Base-by-base conservation (phyloP, 139 green algal species). In the Edaphochlamys debaryana region DNA sequence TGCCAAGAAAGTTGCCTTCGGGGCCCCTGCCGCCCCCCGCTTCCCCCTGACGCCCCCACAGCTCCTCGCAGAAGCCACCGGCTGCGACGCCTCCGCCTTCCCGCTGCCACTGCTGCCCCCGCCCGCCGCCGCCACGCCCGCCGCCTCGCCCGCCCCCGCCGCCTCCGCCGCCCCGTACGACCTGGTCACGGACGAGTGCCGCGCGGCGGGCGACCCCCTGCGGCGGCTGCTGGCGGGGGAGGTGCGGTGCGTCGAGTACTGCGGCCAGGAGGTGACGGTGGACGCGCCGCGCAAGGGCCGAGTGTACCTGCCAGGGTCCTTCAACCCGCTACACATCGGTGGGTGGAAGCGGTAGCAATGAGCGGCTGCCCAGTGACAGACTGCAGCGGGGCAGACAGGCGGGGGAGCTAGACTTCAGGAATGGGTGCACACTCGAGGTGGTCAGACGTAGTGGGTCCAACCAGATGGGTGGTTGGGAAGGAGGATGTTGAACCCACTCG, bases 261-360 rank as follows among this genome's bases (percentile, higher is more conserved):
- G 85, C n/a, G 79, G 52, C 37, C 37, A 50, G 1, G 90, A 90
- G 40, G 91, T 95, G 69, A 40, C 91, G 42, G 87, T 95, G 37
- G 92, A 97, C 73, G 91, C 93, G 5, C 92, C 94, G 0, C 79
- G 94, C 5, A 41, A 67, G 19, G 79, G 89, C 1, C 82, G 88
- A 25, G 85, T 98, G 34, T 91, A 97, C 69, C 88, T 98, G 34
- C 88, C 95, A 0, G 96, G 96, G 19, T 96, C 91, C 38, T 99
- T 99, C 94, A 98, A 99, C 84, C 96, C 96, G 22, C 77, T 98
- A 77, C 96, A 98, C 71, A 86, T 93, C 6, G 92, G 86, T 87
- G 30, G 30, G 27, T 23, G 25, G 11, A 42, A 5, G 45, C 42
- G 42, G 30, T 63, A 9, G 19, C 6, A 36, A n/a, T n/a, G n/a